Evolutionary conservation across 2,329 filamentous ascomycete species (phyloP), one percentile per base, ranked within the genome.

Genomic region (Aschersonia sp.): DNA sequence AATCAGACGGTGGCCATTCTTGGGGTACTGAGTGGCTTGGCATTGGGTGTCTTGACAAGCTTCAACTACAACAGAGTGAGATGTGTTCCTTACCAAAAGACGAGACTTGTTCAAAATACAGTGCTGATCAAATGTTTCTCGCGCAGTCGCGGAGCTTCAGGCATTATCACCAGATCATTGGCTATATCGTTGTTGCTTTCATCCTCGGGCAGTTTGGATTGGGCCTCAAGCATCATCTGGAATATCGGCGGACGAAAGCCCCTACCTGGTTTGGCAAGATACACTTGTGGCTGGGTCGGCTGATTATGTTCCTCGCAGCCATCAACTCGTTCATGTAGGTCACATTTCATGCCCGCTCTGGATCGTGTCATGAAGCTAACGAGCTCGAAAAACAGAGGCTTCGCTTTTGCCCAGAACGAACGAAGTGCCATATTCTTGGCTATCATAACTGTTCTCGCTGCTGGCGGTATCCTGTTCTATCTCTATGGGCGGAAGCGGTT

Each of bases 221-320:
- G 10, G 78, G 78, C 31, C 65, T 74, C 51, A 53, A 78, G 48
- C 74, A 80, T 53, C 78, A 81, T 54, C 64, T 68, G 44, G 65
- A 72, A 40, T 78, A 67, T 58, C 73, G 70, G 55, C 64, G 67
- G 58, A 76, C 72, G 2, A 62, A 71, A 48, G 51, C 66, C 29
- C 61, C 72, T 1, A 75, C 75, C 30, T 67, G 68, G 53, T 66
- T 77, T 35, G 69, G 73, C 47, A 71, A 65, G 20, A 63, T 74
- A 30, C 79, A 83, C 59, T 61, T 75, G 28, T 77, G 77, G 71
- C 62, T 78, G 3, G 79, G 79, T 2, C 70, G 77, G 10, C 44
- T 71, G 3, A 65, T 77, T 38, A 66, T 82, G 28, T 57, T 71
- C 7, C 55, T 78, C 3, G 78, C 75, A 43, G 63, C 76, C 12